Percentiles rank a stretch among this genome's conserved stretches.
Evolutionary conservation across 768 basidiomycete genomes (phyloP).

Genomic region (Boletellus emodensis): DNA sequence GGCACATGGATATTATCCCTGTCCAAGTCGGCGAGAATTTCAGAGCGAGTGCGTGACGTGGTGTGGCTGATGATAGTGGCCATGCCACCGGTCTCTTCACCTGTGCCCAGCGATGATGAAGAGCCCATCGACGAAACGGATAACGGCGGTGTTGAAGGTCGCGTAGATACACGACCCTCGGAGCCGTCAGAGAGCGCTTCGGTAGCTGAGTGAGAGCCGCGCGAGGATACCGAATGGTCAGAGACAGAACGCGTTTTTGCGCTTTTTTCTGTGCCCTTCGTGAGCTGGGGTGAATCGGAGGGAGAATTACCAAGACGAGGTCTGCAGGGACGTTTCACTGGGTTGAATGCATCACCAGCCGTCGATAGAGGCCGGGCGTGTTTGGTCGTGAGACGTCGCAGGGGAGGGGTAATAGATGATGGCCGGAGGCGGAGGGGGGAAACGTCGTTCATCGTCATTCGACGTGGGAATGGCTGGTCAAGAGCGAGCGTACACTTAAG

Average conservation of each 20-base stretch:
- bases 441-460: conserved; percentile 34
- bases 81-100: conserved; percentile 24
- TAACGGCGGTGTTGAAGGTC: conserved; percentile 28
- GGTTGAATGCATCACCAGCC: conserved; percentile 26
- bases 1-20: conserved; percentile 38
- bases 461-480: conserved; percentile 31
- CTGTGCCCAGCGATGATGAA: conserved; percentile 20
- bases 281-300: conserved; percentile 13
- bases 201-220: conserved; percentile 21
- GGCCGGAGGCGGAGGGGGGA: conserved; percentile 34
- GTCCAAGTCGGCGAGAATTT: conserved; percentile 35
- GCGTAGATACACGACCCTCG: conserved; percentile 24
- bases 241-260: conserved; percentile 16
- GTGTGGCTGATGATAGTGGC: conserved; percentile 37
- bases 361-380: conserved; percentile 25
- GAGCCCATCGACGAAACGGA: conserved; percentile 25
- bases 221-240: conserved; percentile 15
- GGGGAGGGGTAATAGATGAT: conserved; percentile 24
- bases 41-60: conserved; percentile 33
- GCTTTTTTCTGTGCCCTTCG: conserved; percentile 17
- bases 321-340: conserved; percentile 28
- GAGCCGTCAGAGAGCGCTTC: conserved; percentile 18
- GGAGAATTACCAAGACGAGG: conserved; percentile 16
- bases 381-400: conserved; percentile 25
- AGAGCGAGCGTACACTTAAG: conserved; percentile 28